Percentiles rank a stretch among this genome's conserved stretches.
These are phyloP conservation scores for Hymenoscyphus occultus DNA, from an alignment of 2,329 filamentous ascomycete genomes.

Conservation along the genomic window DNA sequence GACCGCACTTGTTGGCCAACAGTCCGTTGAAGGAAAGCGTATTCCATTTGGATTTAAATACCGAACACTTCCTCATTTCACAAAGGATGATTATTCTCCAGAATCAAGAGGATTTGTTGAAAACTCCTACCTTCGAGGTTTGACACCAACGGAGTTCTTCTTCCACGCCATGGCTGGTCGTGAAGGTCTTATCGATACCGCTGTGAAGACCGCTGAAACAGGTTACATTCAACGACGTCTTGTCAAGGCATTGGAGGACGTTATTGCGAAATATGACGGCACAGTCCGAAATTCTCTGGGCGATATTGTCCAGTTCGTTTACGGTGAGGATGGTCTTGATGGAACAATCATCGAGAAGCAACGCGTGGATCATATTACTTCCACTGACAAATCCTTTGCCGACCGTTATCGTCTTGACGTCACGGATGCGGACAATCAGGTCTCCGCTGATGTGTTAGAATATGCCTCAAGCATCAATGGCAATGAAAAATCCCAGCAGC, in stretches of 20 bases:
- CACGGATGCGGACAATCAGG: slow-evolving; percentile 59
- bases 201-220: slow-evolving; percentile 98
- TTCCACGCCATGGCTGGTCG: slow-evolving; percentile 99
- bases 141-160: slow-evolving; percentile 96
- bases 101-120: slow-evolving; percentile 97
- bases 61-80: slow-evolving; percentile 93
- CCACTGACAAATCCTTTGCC: slow-evolving; percentile 74
- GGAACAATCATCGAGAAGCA: slow-evolving; percentile 93
- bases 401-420: slow-evolving; percentile 82
- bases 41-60: slow-evolving; percentile 99
- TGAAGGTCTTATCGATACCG: slow-evolving; percentile 98
- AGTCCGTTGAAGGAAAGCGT: slow-evolving; percentile 97
- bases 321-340: slow-evolving; percentile 95
- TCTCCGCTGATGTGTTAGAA: slow-evolving; percentile 72
- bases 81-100: slow-evolving; percentile 98
- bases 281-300: slow-evolving; percentile 96
- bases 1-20: slow-evolving; percentile 96
- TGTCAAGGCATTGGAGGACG: slow-evolving; percentile 96
- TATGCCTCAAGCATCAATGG: slow-evolving; percentile 83
- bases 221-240: slow-evolving; percentile 98
- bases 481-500: slow-evolving; percentile 80
- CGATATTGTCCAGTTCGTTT: slow-evolving; percentile 95
- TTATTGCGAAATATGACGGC: slow-evolving; percentile 96
- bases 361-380: slow-evolving; percentile 78
- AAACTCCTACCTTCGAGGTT: slow-evolving; percentile 93